Percentiles rank a stretch among this genome's conserved stretches.
These are phyloP conservation scores for Chamaecyparis obtusa DNA, from an alignment of 75 land plant genomes.

Conservation along the genomic window DNA sequence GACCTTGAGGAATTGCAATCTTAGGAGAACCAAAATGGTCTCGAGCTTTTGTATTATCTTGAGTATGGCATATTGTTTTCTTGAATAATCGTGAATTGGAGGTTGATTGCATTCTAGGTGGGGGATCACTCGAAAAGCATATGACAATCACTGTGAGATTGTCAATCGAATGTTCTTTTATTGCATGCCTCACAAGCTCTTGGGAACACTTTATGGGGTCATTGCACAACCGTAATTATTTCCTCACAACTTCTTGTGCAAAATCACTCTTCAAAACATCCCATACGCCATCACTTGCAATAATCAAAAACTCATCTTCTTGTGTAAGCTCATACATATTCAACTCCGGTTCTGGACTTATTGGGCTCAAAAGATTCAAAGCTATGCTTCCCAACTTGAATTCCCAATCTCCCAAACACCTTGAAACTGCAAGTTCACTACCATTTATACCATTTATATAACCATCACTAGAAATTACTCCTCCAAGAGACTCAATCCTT, in stretches of 20 bases:
- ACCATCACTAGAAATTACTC: neutral
- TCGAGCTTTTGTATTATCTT: too few relatives aligned
- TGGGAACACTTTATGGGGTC: conserved; percentile 51
- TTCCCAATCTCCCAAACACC: conserved; percentile 89
- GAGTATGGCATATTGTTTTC: too few relatives aligned
- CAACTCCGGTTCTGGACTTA: conserved; percentile 66
- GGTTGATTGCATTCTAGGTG: conserved; percentile 17
- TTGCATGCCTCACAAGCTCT: conserved; percentile 45
- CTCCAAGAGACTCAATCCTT: conserved; percentile 16
- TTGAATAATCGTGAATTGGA: too few relatives aligned
- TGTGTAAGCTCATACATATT: conserved; percentile 30
- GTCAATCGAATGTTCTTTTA: conserved; percentile 31
- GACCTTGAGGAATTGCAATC: too few relatives aligned
- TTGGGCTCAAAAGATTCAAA: conserved; percentile 32
- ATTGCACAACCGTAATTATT: conserved; percentile 43
- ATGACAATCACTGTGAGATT: conserved; percentile 44
- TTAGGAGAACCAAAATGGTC: too few relatives aligned
- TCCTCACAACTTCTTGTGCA: conserved; percentile 50
- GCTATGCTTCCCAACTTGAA: conserved; percentile 56
- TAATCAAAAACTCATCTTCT: conserved; percentile 58
- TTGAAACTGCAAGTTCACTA: conserved; percentile 63
- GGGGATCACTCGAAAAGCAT: conserved; percentile 42
- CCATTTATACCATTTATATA: conserved; percentile 1
- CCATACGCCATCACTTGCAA: conserved; percentile 64
- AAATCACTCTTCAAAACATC: conserved; percentile 63